These are phyloP conservation scores for Balamuthia mandrillaris DNA, from an alignment of 208 protist species.

Conservation along the genomic window DNA sequence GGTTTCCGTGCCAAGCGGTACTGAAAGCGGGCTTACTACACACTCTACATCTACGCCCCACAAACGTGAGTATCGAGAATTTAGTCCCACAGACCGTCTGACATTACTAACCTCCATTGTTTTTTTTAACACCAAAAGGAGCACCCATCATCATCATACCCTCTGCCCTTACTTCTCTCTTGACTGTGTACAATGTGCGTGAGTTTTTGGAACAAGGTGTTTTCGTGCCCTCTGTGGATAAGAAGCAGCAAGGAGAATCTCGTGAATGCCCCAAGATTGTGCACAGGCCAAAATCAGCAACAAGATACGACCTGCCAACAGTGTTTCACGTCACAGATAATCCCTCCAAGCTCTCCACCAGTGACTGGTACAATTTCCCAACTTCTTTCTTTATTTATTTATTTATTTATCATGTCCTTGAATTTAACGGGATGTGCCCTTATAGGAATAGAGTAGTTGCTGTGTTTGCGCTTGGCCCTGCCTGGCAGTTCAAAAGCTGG, in stretches of 20 bases:
- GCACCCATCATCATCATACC: conserved; percentile 2
- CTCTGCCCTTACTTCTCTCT: not conserved
- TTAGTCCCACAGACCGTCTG: too few relatives aligned
- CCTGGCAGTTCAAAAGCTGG: conserved; percentile 22
- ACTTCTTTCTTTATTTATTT: not conserved
- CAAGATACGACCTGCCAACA: too few relatives aligned
- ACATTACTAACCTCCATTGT: too few relatives aligned
- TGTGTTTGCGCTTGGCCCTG: not conserved
- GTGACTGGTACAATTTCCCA: not conserved
- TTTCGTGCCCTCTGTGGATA: not conserved
- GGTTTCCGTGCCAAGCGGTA: too few relatives aligned
- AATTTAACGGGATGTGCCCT: not conserved
- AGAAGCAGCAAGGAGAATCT: not conserved
- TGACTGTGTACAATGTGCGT: conserved; percentile 14
- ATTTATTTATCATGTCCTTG: not conserved
- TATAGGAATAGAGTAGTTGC: not conserved
- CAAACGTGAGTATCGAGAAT: too few relatives aligned
- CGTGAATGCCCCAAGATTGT: not conserved
- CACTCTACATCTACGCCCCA: too few relatives aligned
- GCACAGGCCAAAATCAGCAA: not conserved
- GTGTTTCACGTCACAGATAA: not conserved
- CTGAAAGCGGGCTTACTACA: too few relatives aligned
- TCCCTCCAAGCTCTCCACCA: not conserved
- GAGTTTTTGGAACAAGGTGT: not conserved
- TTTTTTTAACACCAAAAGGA: too few relatives aligned